A percentile compares a stretch with the other conserved stretches of the same genome.
phyloP scores from a whole-genome alignment of 257 asterid genomes.

The Datura wrightii region DNA sequence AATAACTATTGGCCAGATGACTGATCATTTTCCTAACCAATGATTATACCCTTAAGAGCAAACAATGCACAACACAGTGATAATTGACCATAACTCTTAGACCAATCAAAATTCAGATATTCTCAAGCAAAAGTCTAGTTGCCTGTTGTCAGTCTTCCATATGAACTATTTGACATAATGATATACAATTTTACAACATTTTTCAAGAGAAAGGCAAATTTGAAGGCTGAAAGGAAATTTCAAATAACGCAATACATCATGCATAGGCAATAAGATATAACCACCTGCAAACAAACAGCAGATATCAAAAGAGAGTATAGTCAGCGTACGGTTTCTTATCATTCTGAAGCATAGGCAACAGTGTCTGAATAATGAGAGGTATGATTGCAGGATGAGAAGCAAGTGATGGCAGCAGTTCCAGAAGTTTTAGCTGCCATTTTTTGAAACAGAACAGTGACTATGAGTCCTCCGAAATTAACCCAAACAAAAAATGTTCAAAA shows the following conservation, averaged over 20 bases:
- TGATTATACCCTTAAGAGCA: slow-evolving; percentile 1
- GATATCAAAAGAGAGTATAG: slow-evolving; percentile 34
- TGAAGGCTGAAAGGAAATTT: slow-evolving; percentile 22
- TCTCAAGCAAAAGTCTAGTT: slow-evolving; percentile 23
- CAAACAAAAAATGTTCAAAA: slow-evolving; percentile 11
- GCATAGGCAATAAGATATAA: background rate
- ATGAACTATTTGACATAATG: background rate
- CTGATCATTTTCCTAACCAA: background rate
- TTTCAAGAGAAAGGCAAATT: background rate
- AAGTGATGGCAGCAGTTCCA: slow-evolving; percentile 82
- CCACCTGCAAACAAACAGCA: slow-evolving; percentile 17
- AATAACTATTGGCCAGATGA: background rate
- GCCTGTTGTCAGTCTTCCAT: slow-evolving; percentile 7
- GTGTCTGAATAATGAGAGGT: slow-evolving; percentile 84
- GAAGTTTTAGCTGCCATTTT: slow-evolving; percentile 77
- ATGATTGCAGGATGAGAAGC: slow-evolving; percentile 91
- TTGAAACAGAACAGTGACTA: slow-evolving; percentile 25
- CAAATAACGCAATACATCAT: slow-evolving; percentile 18
- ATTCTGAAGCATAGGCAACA: slow-evolving; percentile 89
- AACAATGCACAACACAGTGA: slow-evolving; percentile 20
- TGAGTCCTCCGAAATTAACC: slow-evolving; percentile 4
- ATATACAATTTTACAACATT: slow-evolving; percentile 13
- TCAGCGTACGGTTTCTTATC: slow-evolving; percentile 76
- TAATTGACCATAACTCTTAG: background rate
- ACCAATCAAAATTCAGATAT: slow-evolving; percentile 12